Evolutionary conservation across 805 yeast genomes (phyloP), one percentile per base, ranked within the genome.

Genomic region (Hanseniaspora thailandica): DNA sequence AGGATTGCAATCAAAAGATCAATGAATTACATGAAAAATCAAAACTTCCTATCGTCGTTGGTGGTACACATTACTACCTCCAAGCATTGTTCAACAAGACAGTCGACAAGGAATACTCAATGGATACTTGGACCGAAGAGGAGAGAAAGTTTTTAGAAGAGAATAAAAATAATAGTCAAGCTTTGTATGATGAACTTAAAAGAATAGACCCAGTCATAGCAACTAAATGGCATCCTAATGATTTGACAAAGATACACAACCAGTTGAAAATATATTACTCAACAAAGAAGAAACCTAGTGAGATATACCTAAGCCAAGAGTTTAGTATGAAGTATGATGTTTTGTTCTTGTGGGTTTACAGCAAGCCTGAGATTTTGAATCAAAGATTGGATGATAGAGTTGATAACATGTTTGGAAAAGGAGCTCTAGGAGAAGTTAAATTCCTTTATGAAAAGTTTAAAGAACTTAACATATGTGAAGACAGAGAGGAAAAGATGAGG

Each of bases 11-110:
- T 33, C 64, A 57, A 2, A 64, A 77, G 17, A 84, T 89, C 7
- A 74, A 76, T 0, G 84, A 80, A 31, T 81, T 90, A 10, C 82
- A 81, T 56, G 53, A 63, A 0, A 63, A 84, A 20, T 85, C 85
- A 0, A 88, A 87, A 61, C 59, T 84, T 1, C 97, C 98, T 0
- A 84, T 93, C 2, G 65, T 93, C 0, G 93, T 93, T 1, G 98
- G 98, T 5, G 98, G 98, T 0, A 93, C 98, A 0, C 97, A 89
- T 63, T 93, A 93, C 65, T 93, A 93, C 63, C 70, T 87, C 35
- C 96, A 86, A 66, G 79, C 85, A 8, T 64, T 90, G 7, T 86
- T 89, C 63, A 72, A 76, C 38, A 80, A 78, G 55, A 81, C 85
- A 0, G 74, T 84, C 6, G 75, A 73, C 4, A 64, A 70, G 2